phyloP scores from a whole-genome alignment of 2,329 filamentous ascomycete species.

The Talaromyces islandicus region DNA sequence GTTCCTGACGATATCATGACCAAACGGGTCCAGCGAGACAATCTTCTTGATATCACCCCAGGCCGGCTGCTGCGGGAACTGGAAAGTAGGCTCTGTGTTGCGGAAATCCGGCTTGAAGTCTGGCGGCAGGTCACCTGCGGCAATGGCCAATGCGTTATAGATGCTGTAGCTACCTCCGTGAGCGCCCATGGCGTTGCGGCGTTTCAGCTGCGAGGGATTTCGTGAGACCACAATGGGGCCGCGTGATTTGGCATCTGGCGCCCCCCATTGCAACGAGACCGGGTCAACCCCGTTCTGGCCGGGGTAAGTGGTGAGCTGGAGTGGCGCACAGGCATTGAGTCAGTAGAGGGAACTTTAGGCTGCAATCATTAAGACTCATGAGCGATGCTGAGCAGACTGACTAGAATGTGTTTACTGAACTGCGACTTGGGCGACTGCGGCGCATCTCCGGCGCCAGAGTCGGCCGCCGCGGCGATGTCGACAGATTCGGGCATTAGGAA shows the following conservation, averaged over 20 bases:
- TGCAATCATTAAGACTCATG: background rate
- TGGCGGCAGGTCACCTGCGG: slow-evolving; percentile 77
- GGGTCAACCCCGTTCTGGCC: slow-evolving; percentile 92
- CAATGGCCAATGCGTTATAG: slow-evolving; percentile 88
- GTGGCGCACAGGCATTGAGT: slow-evolving; percentile 2
- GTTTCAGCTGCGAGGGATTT: slow-evolving; percentile 26
- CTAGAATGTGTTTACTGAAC: slow-evolving; percentile 13
- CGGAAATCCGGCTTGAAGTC: slow-evolving; percentile 75
- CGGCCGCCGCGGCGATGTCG: background rate
- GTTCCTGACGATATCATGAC: slow-evolving; percentile 78
- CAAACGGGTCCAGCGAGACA: slow-evolving; percentile 93
- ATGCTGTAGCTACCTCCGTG: slow-evolving; percentile 92
- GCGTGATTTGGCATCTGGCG: slow-evolving; percentile 64
- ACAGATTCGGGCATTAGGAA: slow-evolving; percentile 9
- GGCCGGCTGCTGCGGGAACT: slow-evolving; percentile 81
- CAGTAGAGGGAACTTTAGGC: slow-evolving; percentile 1
- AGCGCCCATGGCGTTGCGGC: slow-evolving; percentile 54
- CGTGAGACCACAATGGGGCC: slow-evolving; percentile 78
- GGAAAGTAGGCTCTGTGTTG: slow-evolving; percentile 86
- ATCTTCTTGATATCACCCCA: slow-evolving; percentile 92
- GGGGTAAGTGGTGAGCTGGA: slow-evolving; percentile 70
- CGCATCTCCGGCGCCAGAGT: background rate
- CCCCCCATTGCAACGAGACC: slow-evolving; percentile 82
- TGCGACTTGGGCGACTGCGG: slow-evolving; percentile 9
- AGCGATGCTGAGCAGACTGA: background rate